Conservation (phyloP, 257 asterid genomes). For the Rehmannia glutinosa region DNA sequence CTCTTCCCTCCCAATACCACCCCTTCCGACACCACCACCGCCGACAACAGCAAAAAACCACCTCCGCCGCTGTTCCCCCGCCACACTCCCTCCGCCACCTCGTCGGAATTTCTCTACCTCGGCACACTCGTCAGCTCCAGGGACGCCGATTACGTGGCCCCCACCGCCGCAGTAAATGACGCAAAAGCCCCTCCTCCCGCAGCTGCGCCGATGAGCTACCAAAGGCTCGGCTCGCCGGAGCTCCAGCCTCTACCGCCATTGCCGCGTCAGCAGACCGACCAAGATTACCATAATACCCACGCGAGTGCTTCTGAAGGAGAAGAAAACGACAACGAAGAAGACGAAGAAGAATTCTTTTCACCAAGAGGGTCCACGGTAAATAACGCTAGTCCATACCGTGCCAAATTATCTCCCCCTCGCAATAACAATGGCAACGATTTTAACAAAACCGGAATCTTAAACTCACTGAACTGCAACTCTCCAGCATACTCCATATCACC, state of each 20-base stretch:
- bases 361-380: slow-evolving; percentile 55
- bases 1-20: slow-evolving; percentile 58
- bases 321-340: slow-evolving; percentile 30
- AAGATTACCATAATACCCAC: slow-evolving; percentile 13
- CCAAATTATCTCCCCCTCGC: slow-evolving; percentile 15
- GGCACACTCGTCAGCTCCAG: slow-evolving; percentile 67
- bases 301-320: slow-evolving; percentile 16
- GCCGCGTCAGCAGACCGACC: slow-evolving; percentile 59
- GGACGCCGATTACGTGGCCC: slow-evolving; percentile 27
- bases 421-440: slow-evolving; percentile 10
- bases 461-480: slow-evolving; percentile 36
- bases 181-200: slow-evolving; percentile 21
- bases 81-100: slow-evolving; percentile 48
- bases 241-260: slow-evolving; percentile 88
- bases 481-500: slow-evolving; percentile 44
- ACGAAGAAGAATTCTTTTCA: slow-evolving; percentile 58
- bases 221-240: slow-evolving; percentile 76
- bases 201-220: slow-evolving; percentile 21
- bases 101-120: slow-evolving; percentile 74
- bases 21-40: slow-evolving; percentile 40
- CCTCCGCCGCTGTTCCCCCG: slow-evolving; percentile 43
- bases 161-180: slow-evolving; percentile 8
- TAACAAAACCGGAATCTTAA: slow-evolving; percentile 26
- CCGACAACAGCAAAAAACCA: slow-evolving; percentile 29
- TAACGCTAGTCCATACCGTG: slow-evolving; percentile 31